These are phyloP conservation scores for Sporothrix brasiliensis DNA, from an alignment of 2,329 filamentous ascomycete species.

Conservation along the genomic window DNA sequence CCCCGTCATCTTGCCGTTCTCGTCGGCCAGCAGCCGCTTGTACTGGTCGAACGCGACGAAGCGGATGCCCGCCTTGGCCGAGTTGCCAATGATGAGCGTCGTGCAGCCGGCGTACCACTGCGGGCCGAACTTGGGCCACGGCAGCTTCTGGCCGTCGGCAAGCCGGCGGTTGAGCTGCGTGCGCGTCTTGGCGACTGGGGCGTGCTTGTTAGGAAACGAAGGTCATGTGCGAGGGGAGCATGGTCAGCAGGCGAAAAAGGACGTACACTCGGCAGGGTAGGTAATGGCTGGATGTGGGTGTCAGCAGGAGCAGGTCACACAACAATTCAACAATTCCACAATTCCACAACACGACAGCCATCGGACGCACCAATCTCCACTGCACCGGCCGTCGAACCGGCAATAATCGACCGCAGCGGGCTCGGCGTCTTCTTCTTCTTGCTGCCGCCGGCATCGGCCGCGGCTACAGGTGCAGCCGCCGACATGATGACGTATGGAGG, in stretches of 20 bases:
- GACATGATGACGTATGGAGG: background rate
- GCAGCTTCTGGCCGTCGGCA: constrained; percentile 79
- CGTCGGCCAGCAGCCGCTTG: constrained; percentile 79
- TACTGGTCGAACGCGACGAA: constrained; percentile 98
- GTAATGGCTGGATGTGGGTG: constrained; percentile 65
- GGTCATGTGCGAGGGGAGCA: background rate
- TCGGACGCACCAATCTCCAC: constrained; percentile 76
- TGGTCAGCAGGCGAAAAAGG: too few relatives aligned
- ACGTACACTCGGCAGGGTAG: constrained; percentile 87
- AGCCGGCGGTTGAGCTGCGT: constrained; percentile 88
- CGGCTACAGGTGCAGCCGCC: constrained; percentile 19
- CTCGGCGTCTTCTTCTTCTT: constrained; percentile 63
- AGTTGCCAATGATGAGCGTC: constrained; percentile 94
- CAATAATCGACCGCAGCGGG: constrained; percentile 83
- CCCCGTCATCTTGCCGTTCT: constrained; percentile 84
- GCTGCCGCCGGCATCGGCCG: constrained; percentile 30
- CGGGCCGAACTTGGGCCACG: constrained; percentile 88
- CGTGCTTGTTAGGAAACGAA: constrained; percentile 26
- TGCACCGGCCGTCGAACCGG: constrained; percentile 89
- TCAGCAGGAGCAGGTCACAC: constrained; percentile 37
- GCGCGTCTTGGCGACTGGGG: constrained; percentile 84
- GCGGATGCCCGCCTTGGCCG: constrained; percentile 89
- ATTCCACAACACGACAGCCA: background rate
- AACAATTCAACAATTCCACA: background rate
- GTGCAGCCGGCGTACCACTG: constrained; percentile 99